These are phyloP conservation scores for Fusarium globosum DNA, from an alignment of 2,329 filamentous ascomycete genomes.

Conservation along the genomic window DNA sequence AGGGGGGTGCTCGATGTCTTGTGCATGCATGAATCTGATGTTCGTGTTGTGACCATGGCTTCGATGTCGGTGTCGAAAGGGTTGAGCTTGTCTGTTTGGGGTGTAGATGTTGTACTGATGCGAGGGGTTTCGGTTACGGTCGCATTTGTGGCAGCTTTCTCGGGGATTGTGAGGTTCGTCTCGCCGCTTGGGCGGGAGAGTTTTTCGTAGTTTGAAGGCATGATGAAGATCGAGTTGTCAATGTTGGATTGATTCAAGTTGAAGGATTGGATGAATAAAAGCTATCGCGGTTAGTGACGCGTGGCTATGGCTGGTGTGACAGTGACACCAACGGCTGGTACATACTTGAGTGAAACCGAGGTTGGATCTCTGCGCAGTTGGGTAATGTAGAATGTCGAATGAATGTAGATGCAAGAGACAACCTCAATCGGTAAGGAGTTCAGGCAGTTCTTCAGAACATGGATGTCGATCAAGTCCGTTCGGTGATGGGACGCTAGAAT, in stretches of 20 bases:
- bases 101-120: constrained; percentile 57
- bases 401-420: not conserved
- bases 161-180: constrained; percentile 42
- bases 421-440: constrained; percentile 7
- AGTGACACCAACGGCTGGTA: constrained; percentile 28
- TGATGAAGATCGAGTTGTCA: constrained; percentile 14
- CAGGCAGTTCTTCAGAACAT: constrained; percentile 27
- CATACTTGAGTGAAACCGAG: constrained; percentile 27
- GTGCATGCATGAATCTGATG: constrained; percentile 46
- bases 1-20: constrained; percentile 46
- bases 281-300: constrained; percentile 27
- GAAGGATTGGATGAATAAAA: not conserved
- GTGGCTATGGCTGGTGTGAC: constrained; percentile 32
- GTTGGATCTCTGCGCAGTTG: not conserved
- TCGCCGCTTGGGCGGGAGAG: constrained; percentile 41
- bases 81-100: constrained; percentile 57
- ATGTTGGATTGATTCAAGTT: too few species aligned
- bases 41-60: constrained; percentile 56
- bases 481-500: not conserved
- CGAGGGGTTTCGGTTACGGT: constrained; percentile 42
- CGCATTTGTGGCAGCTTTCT: constrained; percentile 45
- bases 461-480: constrained; percentile 27
- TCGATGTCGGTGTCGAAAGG: constrained; percentile 70
- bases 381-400: not conserved
- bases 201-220: constrained; percentile 45